A percentile compares a stretch with the other conserved stretches of the same genome.
phyloP scores from a whole-genome alignment of 2,329 filamentous ascomycete species.

The Rachicladosporium sp. region DNA sequence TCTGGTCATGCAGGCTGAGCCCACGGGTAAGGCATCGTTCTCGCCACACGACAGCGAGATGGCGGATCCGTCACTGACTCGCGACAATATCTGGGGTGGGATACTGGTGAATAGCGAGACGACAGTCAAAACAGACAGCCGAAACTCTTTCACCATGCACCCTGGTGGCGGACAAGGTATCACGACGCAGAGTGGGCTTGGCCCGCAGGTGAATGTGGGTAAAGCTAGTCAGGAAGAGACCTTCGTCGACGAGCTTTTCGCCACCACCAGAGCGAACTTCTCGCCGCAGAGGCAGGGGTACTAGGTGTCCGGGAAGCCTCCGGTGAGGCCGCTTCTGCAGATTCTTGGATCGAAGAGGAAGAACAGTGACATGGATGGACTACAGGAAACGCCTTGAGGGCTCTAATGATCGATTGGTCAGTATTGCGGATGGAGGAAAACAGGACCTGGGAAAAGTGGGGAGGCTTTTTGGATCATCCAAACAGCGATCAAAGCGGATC shows the following conservation, averaged over 20 bases:
- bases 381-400: too few species aligned
- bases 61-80: background rate
- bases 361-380: too few species aligned
- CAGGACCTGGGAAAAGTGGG: too few species aligned
- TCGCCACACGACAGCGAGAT: background rate
- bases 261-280: conserved; percentile 19
- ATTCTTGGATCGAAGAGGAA: too few species aligned
- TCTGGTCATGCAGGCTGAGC: conserved; percentile 3
- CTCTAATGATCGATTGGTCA: too few species aligned
- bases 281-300: conserved; percentile 9
- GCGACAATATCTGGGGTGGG: conserved; percentile 21
- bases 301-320: conserved; percentile 1
- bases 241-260: conserved; percentile 26
- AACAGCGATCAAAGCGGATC: too few species aligned
- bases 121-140: conserved; percentile 19
- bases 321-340: too few species aligned
- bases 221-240: conserved; percentile 29
- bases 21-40: background rate
- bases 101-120: conserved; percentile 26
- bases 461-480: too few species aligned
- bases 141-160: conserved; percentile 10
- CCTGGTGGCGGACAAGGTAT: conserved; percentile 6
- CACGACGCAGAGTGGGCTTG: conserved; percentile 3
- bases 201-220: conserved; percentile 17
- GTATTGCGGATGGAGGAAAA: too few species aligned